A percentile compares a stretch with the other conserved stretches of the same genome.
Evolutionary conservation across 2,329 filamentous ascomycete species (phyloP).

Genomic region (Cladorrhinum sp.): DNA sequence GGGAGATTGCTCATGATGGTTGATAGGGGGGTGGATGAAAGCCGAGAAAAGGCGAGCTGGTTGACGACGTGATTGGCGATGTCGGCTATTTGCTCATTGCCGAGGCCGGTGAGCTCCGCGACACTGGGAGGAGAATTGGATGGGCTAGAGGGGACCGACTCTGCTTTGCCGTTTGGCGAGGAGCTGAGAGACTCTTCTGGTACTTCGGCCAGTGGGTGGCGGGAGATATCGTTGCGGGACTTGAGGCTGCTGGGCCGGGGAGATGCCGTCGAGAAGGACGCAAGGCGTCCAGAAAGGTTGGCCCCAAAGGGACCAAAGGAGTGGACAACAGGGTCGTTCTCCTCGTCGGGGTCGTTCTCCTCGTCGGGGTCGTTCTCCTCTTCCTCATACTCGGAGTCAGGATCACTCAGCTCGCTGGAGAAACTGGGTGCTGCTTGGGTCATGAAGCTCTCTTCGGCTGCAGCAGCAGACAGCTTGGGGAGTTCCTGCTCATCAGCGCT

Average conservation of each 20-base stretch:
- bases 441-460: constrained; percentile 44
- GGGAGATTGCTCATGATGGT: constrained; percentile 87
- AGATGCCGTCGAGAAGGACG: constrained; percentile 63
- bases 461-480: constrained; percentile 31
- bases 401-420: constrained; percentile 56
- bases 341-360: constrained; percentile 89
- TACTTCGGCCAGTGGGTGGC: constrained; percentile 8
- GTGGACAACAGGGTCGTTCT: constrained; percentile 89
- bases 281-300: constrained; percentile 77
- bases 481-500: constrained; percentile 53
- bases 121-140: constrained; percentile 16
- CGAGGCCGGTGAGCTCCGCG: constrained; percentile 27
- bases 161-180: neutral
- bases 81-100: constrained; percentile 40
- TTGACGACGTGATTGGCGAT: constrained; percentile 87
- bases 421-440: constrained; percentile 52
- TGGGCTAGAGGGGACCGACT: constrained; percentile 6
- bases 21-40: constrained; percentile 87
- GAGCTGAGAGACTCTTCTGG: constrained; percentile 4
- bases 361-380: constrained; percentile 75
- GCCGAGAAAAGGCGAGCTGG: constrained; percentile 89
- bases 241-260: constrained; percentile 11
- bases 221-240: constrained; percentile 11
- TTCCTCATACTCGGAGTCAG: constrained; percentile 43
- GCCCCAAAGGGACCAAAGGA: constrained; percentile 90